Evolutionary conservation across 495 filamentous ascomycete genomes (phyloP).

Genomic region (Penicillium manginii): DNA sequence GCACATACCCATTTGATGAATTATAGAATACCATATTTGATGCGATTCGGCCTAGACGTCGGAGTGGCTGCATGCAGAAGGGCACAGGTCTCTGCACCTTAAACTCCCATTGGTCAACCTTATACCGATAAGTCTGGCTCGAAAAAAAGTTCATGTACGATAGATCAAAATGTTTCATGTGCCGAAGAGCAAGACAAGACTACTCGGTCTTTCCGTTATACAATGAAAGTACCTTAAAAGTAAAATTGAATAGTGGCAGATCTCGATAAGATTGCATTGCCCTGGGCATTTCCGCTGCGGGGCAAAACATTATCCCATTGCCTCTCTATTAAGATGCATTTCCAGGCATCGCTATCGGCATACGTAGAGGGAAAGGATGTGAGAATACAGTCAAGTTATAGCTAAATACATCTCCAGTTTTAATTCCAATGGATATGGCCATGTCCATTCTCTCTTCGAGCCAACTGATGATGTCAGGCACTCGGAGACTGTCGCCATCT

Average conservation of each 20-base stretch:
- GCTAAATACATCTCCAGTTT: not conserved
- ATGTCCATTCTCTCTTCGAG: not conserved
- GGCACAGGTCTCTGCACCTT: conserved; percentile 3
- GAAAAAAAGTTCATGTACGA: not conserved
- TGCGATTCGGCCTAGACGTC: not conserved
- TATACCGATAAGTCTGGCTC: not conserved
- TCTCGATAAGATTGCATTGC: no score
- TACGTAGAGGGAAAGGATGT: not conserved
- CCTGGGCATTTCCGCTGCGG: no score
- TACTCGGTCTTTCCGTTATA: no score
- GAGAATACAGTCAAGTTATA: not conserved
- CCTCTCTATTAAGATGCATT: not conserved
- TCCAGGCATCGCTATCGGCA: no score
- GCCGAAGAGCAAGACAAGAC: not conserved
- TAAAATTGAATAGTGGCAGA: no score
- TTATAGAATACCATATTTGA: conserved; percentile 1
- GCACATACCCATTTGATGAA: conserved; percentile 16
- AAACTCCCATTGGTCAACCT: not conserved
- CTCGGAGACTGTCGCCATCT: conserved; percentile 36
- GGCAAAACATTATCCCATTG: no score
- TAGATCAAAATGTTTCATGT: not conserved
- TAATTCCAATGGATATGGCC: no score
- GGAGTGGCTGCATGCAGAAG: conserved; percentile 4
- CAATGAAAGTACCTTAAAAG: no score
- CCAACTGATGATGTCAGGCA: conserved; percentile 38